Conservation (phyloP, 306 rosid species). For the Fragaria ananassa region DNA sequence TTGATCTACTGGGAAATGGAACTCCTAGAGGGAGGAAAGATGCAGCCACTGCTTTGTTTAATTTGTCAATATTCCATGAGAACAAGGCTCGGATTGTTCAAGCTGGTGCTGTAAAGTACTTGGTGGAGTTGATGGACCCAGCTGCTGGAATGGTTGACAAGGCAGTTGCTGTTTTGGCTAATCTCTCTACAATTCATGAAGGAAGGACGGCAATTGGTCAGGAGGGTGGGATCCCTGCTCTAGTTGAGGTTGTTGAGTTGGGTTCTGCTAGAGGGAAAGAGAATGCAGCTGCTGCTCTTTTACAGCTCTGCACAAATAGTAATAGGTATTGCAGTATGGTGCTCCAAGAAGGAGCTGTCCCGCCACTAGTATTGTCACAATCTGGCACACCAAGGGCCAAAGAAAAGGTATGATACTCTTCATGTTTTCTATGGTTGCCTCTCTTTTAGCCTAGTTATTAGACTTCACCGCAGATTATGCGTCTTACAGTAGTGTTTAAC, state of each 20-base stretch:
- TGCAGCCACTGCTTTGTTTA: conserved; percentile 95
- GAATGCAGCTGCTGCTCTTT: conserved; percentile 93
- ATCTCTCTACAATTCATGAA: conserved; percentile 84
- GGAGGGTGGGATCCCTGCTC: conserved; percentile 80
- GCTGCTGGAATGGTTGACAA: conserved; percentile 98
- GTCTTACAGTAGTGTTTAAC: background rate
- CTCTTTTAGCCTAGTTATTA: conserved; percentile 1
- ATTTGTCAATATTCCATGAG: conserved; percentile 81
- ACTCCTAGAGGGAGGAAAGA: conserved; percentile 97
- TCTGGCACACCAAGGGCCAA: conserved; percentile 96
- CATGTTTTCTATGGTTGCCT: conserved; percentile 11
- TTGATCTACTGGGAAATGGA: conserved; percentile 85
- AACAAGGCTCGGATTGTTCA: conserved; percentile 83
- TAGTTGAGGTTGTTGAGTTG: conserved; percentile 96
- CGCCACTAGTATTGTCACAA: conserved; percentile 85
- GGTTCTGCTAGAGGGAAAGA: conserved; percentile 97
- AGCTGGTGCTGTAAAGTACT: conserved; percentile 93
- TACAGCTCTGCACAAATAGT: conserved; percentile 69
- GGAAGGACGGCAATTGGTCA: conserved; percentile 76
- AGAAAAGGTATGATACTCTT: conserved; percentile 62
- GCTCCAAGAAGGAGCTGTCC: conserved; percentile 94
- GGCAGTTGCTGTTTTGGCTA: conserved; percentile 94
- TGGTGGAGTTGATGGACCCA: conserved; percentile 96
- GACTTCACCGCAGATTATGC: conserved; percentile 4
- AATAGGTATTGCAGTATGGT: conserved; percentile 54